phyloP scores from a whole-genome alignment of 148 eudicot genomes.

The Diospyros lotus region DNA sequence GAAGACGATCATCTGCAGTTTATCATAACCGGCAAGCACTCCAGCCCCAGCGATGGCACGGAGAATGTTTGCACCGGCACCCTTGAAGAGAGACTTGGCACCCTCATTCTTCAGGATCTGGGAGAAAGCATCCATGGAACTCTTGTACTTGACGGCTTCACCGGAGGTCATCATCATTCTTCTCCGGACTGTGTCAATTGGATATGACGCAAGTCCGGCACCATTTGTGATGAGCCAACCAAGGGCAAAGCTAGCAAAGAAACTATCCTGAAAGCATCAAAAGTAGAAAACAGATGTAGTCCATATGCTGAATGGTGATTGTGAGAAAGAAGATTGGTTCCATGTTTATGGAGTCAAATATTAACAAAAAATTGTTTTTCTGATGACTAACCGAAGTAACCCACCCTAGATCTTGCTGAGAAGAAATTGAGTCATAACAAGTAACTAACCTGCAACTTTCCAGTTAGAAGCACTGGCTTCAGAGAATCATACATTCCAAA shows the following conservation, averaged over 20 bases:
- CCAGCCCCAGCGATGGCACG: slow-evolving; percentile 32
- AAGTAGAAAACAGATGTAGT: not conserved
- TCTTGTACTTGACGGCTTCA: slow-evolving; percentile 31
- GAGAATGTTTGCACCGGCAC: slow-evolving; percentile 27
- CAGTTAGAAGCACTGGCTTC: slow-evolving; percentile 33
- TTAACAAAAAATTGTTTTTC: not conserved
- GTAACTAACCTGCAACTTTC: slow-evolving; percentile 20
- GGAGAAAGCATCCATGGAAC: slow-evolving; percentile 25
- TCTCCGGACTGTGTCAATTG: slow-evolving; percentile 28
- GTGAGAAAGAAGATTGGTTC: not conserved
- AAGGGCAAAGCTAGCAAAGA: slow-evolving; percentile 29
- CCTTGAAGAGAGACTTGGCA: slow-evolving; percentile 26
- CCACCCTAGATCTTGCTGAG: too few relatives aligned
- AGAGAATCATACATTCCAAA: slow-evolving; percentile 35
- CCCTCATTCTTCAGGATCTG: slow-evolving; percentile 33
- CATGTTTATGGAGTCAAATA: not conserved
- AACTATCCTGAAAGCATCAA: slow-evolving; percentile 26
- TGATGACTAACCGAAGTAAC: too few relatives aligned
- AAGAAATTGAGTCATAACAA: not conserved
- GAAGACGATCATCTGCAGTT: slow-evolving; percentile 26
- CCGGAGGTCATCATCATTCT: slow-evolving; percentile 33
- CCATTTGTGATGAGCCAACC: slow-evolving; percentile 27
- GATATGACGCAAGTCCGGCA: slow-evolving; percentile 26
- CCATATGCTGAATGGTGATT: not conserved
- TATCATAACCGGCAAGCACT: slow-evolving; percentile 32